These are phyloP conservation scores for Rosellinia necatrix DNA, from an alignment of 2,329 filamentous ascomycete genomes.

Conservation along the genomic window DNA sequence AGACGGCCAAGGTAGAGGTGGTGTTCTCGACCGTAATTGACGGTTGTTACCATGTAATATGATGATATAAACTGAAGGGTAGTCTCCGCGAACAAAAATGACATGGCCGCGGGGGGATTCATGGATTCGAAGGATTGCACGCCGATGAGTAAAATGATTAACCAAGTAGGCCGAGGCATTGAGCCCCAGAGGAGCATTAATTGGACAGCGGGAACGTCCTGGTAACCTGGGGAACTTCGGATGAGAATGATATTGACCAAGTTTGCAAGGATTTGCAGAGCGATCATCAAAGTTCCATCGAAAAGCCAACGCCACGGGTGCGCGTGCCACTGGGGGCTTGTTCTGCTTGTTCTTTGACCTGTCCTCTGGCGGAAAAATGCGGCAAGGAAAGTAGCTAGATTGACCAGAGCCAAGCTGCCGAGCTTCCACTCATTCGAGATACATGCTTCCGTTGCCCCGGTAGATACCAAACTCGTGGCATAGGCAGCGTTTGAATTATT, in stretches of 20 bases:
- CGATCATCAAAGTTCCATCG: conserved; percentile 3
- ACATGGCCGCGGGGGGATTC: not conserved
- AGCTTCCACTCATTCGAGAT: conserved; percentile 15
- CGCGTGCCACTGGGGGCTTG: conserved; percentile 1
- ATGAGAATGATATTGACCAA: conserved; percentile 9
- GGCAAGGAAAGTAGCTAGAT: conserved; percentile 8
- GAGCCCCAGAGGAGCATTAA: conserved; percentile 13
- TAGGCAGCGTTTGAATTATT: too few relatives aligned
- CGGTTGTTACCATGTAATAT: conserved; percentile 13
- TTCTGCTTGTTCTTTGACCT: not conserved
- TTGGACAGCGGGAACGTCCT: conserved; percentile 7
- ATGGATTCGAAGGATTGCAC: not conserved
- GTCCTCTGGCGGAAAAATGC: conserved; percentile 1
- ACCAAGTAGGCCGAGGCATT: conserved; percentile 12
- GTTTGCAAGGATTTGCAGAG: conserved; percentile 11
- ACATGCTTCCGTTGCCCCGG: conserved; percentile 5
- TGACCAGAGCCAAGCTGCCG: conserved; percentile 12
- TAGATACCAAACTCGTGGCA: too few relatives aligned
- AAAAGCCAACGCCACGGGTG: not conserved
- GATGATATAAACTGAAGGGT: conserved; percentile 13
- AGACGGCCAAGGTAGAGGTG: conserved; percentile 8
- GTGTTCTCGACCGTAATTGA: conserved; percentile 10
- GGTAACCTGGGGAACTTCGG: conserved; percentile 7
- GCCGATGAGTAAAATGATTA: conserved; percentile 6
- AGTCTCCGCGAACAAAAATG: conserved; percentile 6